A percentile compares a stretch with the other conserved stretches of the same genome.
phyloP scores from a whole-genome alignment of 2,329 filamentous ascomycete species.

The Rutstroemia sydowiana region DNA sequence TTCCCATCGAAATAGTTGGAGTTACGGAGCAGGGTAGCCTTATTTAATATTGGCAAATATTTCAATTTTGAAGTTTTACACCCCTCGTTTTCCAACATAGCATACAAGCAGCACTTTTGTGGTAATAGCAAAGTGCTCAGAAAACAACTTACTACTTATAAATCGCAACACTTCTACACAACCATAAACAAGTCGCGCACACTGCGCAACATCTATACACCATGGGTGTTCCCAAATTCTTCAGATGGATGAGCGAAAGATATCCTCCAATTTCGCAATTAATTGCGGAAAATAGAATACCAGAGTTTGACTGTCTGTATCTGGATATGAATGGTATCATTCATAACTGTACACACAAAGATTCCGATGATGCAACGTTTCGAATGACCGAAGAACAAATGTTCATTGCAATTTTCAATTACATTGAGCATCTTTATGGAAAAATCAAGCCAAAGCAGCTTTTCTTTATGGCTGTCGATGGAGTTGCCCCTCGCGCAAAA shows the following conservation, averaged over 20 bases:
- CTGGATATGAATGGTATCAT: constrained; percentile 99
- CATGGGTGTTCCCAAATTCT: constrained; percentile 47
- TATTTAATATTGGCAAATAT: background rate
- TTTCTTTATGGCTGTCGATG: constrained; percentile 99
- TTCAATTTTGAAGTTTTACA: background rate
- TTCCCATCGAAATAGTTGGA: background rate
- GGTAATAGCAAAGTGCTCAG: constrained; percentile 24
- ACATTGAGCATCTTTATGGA: constrained; percentile 96
- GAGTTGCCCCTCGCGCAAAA: constrained; percentile 93
- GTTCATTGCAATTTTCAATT: constrained; percentile 99
- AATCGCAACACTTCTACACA: constrained; percentile 10
- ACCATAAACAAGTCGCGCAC: background rate
- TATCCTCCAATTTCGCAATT: constrained; percentile 98
- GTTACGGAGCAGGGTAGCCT: background rate
- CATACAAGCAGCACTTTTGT: constrained; percentile 22
- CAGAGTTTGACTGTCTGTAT: constrained; percentile 97
- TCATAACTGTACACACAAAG: constrained; percentile 86
- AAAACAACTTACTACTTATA: constrained; percentile 9
- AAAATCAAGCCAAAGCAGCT: constrained; percentile 98
- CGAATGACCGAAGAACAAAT: constrained; percentile 96
- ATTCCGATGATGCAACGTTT: constrained; percentile 77
- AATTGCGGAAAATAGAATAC: constrained; percentile 97
- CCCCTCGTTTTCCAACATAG: constrained; percentile 2
- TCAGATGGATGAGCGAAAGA: constrained; percentile 93
- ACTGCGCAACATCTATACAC: constrained; percentile 3